phyloP scores from a whole-genome alignment of 805 yeast genomes.

The Crinitomyces ghanaensis region DNA sequence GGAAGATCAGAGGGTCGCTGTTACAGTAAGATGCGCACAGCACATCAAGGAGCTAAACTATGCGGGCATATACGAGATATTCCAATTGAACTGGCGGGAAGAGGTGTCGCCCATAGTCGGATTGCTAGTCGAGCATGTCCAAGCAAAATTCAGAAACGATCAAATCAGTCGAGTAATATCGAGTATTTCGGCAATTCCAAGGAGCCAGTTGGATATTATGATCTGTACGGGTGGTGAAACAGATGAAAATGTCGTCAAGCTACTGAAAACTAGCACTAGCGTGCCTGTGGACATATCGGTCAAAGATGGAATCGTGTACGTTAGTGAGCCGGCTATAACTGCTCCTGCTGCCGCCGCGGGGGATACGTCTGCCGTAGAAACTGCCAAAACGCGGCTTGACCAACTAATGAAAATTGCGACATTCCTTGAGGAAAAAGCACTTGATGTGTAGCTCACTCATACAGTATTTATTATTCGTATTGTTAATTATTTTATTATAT shows the following conservation, averaged over 20 bases:
- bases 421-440: constrained; percentile 1
- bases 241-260: neutral
- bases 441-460: neutral
- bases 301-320: neutral
- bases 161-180: no score
- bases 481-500: constrained; percentile 1
- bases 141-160: no score
- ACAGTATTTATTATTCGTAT: neutral
- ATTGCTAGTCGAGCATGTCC: no score
- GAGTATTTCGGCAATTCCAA: no score
- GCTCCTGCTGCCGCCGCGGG: neutral
- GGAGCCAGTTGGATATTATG: neutral
- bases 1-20: neutral
- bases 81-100: neutral
- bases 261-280: neutral
- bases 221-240: neutral
- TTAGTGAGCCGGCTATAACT: constrained; percentile 1
- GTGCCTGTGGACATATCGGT: neutral
- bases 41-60: neutral
- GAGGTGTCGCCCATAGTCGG: no score
- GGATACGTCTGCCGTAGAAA: neutral
- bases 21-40: neutral
- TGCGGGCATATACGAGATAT: neutral
- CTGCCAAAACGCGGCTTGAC: neutral
- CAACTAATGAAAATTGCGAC: constrained; percentile 1